Conservation (phyloP, 345 rosid genomes). For the Gossypium mustelinum region DNA sequence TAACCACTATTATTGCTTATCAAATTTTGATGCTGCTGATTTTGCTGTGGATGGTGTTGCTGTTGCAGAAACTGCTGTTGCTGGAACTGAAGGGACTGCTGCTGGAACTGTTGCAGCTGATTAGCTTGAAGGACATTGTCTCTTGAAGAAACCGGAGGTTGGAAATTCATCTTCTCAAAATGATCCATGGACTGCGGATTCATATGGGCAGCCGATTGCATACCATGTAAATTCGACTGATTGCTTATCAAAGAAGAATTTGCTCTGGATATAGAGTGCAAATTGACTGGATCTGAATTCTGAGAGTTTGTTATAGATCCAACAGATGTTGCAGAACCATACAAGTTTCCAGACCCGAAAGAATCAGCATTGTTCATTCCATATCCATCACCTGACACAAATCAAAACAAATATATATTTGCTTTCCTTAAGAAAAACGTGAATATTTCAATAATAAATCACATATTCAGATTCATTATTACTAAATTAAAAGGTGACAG, state of each 20-base stretch:
- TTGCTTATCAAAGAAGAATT: slow-evolving; percentile 45
- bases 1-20: slow-evolving; percentile 33
- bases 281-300: slow-evolving; percentile 39
- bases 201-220: slow-evolving; percentile 40
- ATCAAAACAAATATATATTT: background rate
- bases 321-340: slow-evolving; percentile 45
- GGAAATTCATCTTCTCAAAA: slow-evolving; percentile 51
- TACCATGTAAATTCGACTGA: slow-evolving; percentile 46
- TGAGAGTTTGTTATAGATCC: slow-evolving; percentile 53
- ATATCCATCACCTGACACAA: slow-evolving; percentile 65
- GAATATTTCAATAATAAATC: slow-evolving; percentile 15
- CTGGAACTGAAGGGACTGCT: slow-evolving; percentile 50
- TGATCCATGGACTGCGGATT: slow-evolving; percentile 43
- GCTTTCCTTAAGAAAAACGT: background rate
- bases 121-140: slow-evolving; percentile 50
- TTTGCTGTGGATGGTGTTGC: slow-evolving; percentile 53
- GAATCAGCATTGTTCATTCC: slow-evolving; percentile 50
- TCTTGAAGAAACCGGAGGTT: slow-evolving; percentile 42
- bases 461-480: slow-evolving; percentile 12
- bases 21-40: slow-evolving; percentile 52
- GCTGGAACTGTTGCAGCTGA: slow-evolving; percentile 66
- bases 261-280: slow-evolving; percentile 57
- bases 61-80: slow-evolving; percentile 58
- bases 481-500: slow-evolving; percentile 3
- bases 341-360: slow-evolving; percentile 57